Percentiles rank a stretch among this genome's conserved stretches.
Evolutionary conservation across 805 yeast species (phyloP).

Genomic region (Saccharomycopsis microspora): DNA sequence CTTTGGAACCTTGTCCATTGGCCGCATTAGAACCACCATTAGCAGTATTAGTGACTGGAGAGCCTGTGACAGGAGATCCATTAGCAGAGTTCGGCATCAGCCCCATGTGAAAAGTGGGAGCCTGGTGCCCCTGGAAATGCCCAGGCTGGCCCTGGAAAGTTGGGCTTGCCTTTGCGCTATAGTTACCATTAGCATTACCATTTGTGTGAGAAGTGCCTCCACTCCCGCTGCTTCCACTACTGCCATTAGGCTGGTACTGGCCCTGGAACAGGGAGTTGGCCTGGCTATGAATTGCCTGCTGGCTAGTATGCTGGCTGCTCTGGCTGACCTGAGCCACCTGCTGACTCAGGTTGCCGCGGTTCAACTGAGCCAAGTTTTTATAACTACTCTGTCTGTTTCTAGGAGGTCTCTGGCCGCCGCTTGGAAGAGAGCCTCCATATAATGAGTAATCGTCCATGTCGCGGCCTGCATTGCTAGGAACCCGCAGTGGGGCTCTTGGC

Average conservation of each 20-base stretch:
- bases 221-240: constrained; percentile 7
- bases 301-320: no score
- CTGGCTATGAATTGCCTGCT: neutral
- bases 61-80: neutral
- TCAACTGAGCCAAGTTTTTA: neutral
- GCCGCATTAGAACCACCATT: neutral
- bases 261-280: constrained; percentile 14
- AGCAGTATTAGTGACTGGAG: neutral
- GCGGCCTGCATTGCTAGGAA: neutral
- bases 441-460: constrained; percentile 14
- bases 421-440: constrained; percentile 10
- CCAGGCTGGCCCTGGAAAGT: neutral
- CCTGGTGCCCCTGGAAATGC: neutral
- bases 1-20: neutral
- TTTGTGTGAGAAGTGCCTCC: neutral
- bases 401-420: neutral
- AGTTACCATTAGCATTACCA: neutral
- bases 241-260: constrained; percentile 7
- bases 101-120: neutral
- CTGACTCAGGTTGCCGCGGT: constrained; percentile 1
- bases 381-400: neutral
- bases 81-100: neutral
- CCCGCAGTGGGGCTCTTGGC: constrained; percentile 6
- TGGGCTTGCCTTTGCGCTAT: neutral
- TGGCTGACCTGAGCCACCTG: neutral